Percentiles rank a stretch among this genome's conserved stretches.
These are phyloP conservation scores for Aspergillus intermedius DNA, from an alignment of 2,329 filamentous ascomycete genomes.

Conservation along the genomic window DNA sequence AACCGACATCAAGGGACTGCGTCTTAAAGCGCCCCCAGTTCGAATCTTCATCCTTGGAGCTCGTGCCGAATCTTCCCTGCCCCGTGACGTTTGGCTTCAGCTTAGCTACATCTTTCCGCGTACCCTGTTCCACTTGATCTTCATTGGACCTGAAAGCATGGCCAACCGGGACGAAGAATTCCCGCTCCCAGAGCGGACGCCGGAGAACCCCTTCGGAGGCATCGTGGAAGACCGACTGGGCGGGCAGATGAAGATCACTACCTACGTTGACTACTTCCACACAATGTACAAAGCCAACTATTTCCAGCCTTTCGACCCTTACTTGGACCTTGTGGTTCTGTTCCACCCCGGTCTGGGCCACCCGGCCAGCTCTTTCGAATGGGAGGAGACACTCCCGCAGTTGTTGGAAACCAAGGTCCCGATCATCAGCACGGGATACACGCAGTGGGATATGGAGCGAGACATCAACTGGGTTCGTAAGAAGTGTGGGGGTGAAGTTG, in stretches of 20 bases:
- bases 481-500: slow-evolving; percentile 82
- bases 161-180: slow-evolving; percentile 88
- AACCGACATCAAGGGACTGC: slow-evolving; percentile 67
- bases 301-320: slow-evolving; percentile 93
- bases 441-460: slow-evolving; percentile 86
- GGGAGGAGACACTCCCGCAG: slow-evolving; percentile 82
- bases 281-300: slow-evolving; percentile 85
- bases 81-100: slow-evolving; percentile 89
- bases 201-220: slow-evolving; percentile 86
- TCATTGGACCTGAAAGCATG: slow-evolving; percentile 96
- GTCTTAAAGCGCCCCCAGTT: slow-evolving; percentile 77
- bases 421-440: slow-evolving; percentile 92
- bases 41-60: slow-evolving; percentile 90
- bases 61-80: slow-evolving; percentile 93
- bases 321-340: slow-evolving; percentile 94
- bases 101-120: slow-evolving; percentile 92
- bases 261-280: slow-evolving; percentile 97
- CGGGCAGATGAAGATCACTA: slow-evolving; percentile 89
- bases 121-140: slow-evolving; percentile 80
- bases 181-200: slow-evolving; percentile 77
- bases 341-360: slow-evolving; percentile 97
- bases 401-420: slow-evolving; percentile 93
- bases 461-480: slow-evolving; percentile 87
- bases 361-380: slow-evolving; percentile 86
- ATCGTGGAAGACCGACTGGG: slow-evolving; percentile 86